Base-by-base conservation (phyloP, 1,284 basidiomycete genomes). In the Veloboletus limbatus region DNA sequence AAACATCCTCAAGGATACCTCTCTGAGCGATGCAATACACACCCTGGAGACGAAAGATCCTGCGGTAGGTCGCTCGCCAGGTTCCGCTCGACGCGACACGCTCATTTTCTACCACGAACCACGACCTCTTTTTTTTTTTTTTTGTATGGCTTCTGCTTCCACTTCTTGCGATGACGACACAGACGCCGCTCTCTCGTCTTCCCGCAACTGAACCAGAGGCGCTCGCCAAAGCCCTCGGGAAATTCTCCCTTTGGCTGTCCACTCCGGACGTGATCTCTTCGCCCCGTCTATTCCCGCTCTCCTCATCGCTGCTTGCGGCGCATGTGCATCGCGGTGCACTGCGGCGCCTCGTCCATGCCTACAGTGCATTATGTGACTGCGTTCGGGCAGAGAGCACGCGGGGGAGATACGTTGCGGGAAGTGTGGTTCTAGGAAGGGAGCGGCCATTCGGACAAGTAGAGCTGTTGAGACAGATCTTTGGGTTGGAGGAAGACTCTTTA, bases 351-450 rank as follows among this genome's bases (percentile, higher is more conserved):
- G 83, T 81, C 2, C 68, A 69, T 25, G 81, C 82, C 3, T 97
- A 97, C 66, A 74, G 70, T 8, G 65, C 73, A 51, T 69, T 96
- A 2, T 91, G 86, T 56, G 82, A 82, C 28, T 79, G 81, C 51
- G 86, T 96, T 13, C 75, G 81, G 61, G 88, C 89, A 31, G 61
- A 60, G 42, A 92, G 92, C 38, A 50, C 42, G 16, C 49, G 36
- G 6, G 60, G 54, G 52, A 77, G 75, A 58, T 97, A 96, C 62
- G 92, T 97, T 68, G 92, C 92, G 33, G 85, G 83, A 10, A 78
- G 85, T 53, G 95, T 92, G n/a, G 63, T 97, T 52, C 68, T 97
- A 32, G 85, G 90, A n/a, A 79, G 86, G 52, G 84, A 87, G 67
- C 68, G 88, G 59, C 88, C 88, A 13, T 91, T 90, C 69, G 88